Conservation (phyloP, 768 basidiomycete species). For the Lactarius trivialis region DNA sequence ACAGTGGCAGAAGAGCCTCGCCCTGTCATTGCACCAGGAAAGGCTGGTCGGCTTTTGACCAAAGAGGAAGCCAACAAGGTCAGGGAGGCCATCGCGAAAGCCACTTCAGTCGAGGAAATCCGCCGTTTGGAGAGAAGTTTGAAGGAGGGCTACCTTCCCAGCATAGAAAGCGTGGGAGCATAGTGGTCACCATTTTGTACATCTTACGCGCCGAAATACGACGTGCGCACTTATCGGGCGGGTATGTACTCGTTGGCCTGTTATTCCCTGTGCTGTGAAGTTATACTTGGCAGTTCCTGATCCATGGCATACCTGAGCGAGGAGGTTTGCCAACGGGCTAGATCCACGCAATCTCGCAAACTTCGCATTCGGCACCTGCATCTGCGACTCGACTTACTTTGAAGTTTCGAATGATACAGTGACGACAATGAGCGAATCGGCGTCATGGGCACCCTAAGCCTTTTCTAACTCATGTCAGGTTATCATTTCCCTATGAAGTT, state of each 20-base stretch:
- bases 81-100: slow-evolving; percentile 79
- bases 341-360: slow-evolving; percentile 66
- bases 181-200: slow-evolving; percentile 32
- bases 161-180: slow-evolving; percentile 71
- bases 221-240: background rate
- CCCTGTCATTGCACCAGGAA: slow-evolving; percentile 45
- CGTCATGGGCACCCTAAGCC: slow-evolving; percentile 58
- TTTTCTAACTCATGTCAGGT: slow-evolving; percentile 68
- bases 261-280: background rate
- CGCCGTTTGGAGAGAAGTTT: slow-evolving; percentile 74
- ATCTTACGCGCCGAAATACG: slow-evolving; percentile 1
- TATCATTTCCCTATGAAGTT: slow-evolving; percentile 57
- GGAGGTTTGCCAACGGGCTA: slow-evolving; percentile 61
- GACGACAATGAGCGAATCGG: slow-evolving; percentile 29
- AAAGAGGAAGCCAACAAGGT: slow-evolving; percentile 88
- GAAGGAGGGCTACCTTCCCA: slow-evolving; percentile 78
- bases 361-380: slow-evolving; percentile 60
- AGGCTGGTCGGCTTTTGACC: slow-evolving; percentile 83
- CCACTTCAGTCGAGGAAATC: slow-evolving; percentile 89
- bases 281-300: slow-evolving; percentile 38
- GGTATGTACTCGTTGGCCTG: slow-evolving; percentile 4
- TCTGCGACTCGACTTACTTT: slow-evolving; percentile 56
- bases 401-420: slow-evolving; percentile 8
- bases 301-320: slow-evolving; percentile 55
- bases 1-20: slow-evolving; percentile 79